Conservation (phyloP, 495 filamentous ascomycete species). For the Durotheca rogersii region DNA sequence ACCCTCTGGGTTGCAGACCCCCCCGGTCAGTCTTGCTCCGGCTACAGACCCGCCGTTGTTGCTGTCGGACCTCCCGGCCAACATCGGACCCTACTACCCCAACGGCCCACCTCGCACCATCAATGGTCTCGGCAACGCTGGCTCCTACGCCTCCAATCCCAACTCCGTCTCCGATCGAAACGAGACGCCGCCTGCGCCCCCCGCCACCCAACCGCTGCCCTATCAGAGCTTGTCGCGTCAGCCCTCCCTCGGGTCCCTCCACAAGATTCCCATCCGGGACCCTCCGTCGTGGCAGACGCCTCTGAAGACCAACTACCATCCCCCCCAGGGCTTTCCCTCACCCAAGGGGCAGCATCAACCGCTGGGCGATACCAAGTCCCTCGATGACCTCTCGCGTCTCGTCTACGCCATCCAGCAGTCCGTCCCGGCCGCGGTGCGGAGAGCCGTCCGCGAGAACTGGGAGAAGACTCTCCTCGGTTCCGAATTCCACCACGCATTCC, state of each 20-base stretch:
- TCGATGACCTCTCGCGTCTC: slow-evolving; percentile 45
- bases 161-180: too few relatives aligned
- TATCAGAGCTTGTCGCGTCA: slow-evolving; percentile 4
- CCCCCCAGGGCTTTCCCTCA: slow-evolving; percentile 41
- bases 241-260: neutral
- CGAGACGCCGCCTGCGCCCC: too few relatives aligned
- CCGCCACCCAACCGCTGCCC: neutral
- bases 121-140: slow-evolving; percentile 20
- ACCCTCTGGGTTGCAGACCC: neutral
- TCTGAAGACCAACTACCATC: slow-evolving; percentile 1
- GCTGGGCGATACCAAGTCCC: slow-evolving; percentile 39
- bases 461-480: slow-evolving; percentile 51
- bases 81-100: slow-evolving; percentile 15
- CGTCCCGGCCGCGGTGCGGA: slow-evolving; percentile 46
- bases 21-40: neutral
- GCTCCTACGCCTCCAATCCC: too few relatives aligned
- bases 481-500: slow-evolving; percentile 52
- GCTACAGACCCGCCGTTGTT: slow-evolving; percentile 3
- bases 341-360: slow-evolving; percentile 39
- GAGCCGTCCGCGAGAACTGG: slow-evolving; percentile 50
- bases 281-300: too few relatives aligned
- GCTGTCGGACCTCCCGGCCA: slow-evolving; percentile 1
- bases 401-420: slow-evolving; percentile 45
- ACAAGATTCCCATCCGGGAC: slow-evolving; percentile 46
- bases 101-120: slow-evolving; percentile 28